Percentiles rank a stretch among this genome's conserved stretches.
Conservation (phyloP, 2,329 filamentous ascomycete genomes). For the Didymella exigua region DNA sequence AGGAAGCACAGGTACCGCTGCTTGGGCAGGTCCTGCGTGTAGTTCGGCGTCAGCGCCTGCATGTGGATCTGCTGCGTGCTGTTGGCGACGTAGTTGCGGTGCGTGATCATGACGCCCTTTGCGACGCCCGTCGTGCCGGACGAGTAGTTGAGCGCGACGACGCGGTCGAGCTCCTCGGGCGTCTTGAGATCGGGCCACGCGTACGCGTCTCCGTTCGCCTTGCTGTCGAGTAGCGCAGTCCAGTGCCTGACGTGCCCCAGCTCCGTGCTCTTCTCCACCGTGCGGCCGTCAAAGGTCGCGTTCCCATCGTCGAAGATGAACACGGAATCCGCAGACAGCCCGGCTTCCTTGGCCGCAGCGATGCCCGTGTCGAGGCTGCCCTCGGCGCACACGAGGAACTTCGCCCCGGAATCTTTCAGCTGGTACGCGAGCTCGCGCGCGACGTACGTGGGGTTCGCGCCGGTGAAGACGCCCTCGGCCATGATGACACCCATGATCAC, state of each 20-base stretch:
- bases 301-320: constrained; percentile 68
- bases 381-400: constrained; percentile 69
- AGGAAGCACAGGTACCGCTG: constrained; percentile 68
- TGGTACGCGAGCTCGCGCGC: constrained; percentile 76
- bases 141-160: constrained; percentile 78
- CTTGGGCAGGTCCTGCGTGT: constrained; percentile 51
- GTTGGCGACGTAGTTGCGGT: constrained; percentile 77
- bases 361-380: constrained; percentile 66
- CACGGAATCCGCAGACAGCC: constrained; percentile 61
- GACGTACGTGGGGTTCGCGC: constrained; percentile 72
- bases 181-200: constrained; percentile 65
- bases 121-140: constrained; percentile 80
- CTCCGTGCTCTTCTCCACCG: constrained; percentile 41
- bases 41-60: constrained; percentile 55
- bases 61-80: constrained; percentile 64
- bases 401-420: constrained; percentile 71
- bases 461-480: constrained; percentile 79
- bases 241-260: constrained; percentile 62
- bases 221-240: constrained; percentile 61
- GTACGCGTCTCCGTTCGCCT: constrained; percentile 61
- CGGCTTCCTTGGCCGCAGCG: constrained; percentile 66
- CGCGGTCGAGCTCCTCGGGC: constrained; percentile 57
- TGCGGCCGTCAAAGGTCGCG: constrained; percentile 53
- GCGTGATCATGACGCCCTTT: constrained; percentile 84
- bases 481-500: constrained; percentile 75